phyloP scores from a whole-genome alignment of 805 yeast species.

The Hyphopichia homilentoma region DNA sequence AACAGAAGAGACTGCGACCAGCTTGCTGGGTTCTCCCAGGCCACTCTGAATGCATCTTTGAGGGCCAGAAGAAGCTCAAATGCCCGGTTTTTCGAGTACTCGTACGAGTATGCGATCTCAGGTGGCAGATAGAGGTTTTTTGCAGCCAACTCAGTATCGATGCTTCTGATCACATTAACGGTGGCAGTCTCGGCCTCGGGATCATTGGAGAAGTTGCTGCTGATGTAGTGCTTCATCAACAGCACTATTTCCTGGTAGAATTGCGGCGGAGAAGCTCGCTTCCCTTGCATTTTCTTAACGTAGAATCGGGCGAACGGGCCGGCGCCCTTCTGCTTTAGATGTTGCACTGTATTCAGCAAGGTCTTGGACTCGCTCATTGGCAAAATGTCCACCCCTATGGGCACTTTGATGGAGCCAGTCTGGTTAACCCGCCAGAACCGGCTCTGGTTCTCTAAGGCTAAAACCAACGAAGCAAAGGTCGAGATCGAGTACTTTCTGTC shows the following conservation, averaged over 20 bases:
- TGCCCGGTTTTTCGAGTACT: conserved; percentile 51
- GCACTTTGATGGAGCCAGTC: conserved; percentile 23
- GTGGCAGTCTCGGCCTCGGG: conserved; percentile 46
- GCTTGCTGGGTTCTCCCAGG: conserved; percentile 45
- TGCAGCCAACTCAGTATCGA: conserved; percentile 14
- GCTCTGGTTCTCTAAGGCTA: conserved; percentile 48
- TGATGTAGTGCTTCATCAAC: conserved; percentile 51
- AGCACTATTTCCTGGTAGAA: conserved; percentile 35
- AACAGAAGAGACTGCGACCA: conserved; percentile 46
- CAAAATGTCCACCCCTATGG: conserved; percentile 29
- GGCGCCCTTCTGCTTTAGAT: conserved; percentile 18
- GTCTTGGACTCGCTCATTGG: conserved; percentile 18
- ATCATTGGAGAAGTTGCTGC: conserved; percentile 49
- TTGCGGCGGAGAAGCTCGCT: conserved; percentile 9
- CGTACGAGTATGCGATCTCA: conserved; percentile 19
- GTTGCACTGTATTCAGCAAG: conserved; percentile 11
- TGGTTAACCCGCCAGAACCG: conserved; percentile 40
- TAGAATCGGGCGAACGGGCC: conserved; percentile 13
- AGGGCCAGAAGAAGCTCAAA: conserved; percentile 26
- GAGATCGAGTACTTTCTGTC: conserved; percentile 14
- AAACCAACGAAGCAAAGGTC: conserved; percentile 38
- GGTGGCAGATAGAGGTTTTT: conserved; percentile 1
- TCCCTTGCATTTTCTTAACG: conserved; percentile 11
- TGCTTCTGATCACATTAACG: conserved; percentile 25
- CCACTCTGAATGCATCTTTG: conserved; percentile 9